Evolutionary conservation across 2,329 filamentous ascomycete genomes (phyloP).

Genomic region (Cytospora chrysosperma): DNA sequence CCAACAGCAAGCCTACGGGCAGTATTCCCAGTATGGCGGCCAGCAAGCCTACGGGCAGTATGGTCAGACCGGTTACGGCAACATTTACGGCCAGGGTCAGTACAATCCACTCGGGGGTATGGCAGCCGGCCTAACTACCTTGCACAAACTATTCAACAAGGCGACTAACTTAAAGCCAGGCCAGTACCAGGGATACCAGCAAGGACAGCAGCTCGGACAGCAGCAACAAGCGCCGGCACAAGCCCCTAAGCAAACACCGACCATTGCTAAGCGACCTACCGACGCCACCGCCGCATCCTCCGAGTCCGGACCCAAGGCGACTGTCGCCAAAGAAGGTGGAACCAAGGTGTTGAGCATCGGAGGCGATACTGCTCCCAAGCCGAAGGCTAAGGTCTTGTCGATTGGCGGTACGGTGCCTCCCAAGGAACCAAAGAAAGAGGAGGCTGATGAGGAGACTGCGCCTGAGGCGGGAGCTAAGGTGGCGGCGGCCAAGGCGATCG

Average conservation of each 20-base stretch:
- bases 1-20: slow-evolving; percentile 38
- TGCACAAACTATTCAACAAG: not conserved
- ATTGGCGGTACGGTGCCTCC: slow-evolving; percentile 39
- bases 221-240: slow-evolving; percentile 42
- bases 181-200: slow-evolving; percentile 51
- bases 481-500: slow-evolving; percentile 84
- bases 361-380: slow-evolving; percentile 47
- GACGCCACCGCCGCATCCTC: slow-evolving; percentile 47
- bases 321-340: slow-evolving; percentile 54
- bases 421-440: slow-evolving; percentile 44
- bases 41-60: slow-evolving; percentile 49
- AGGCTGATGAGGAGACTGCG: slow-evolving; percentile 46
- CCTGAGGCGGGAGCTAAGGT: slow-evolving; percentile 78
- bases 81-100: slow-evolving; percentile 40
- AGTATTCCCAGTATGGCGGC: slow-evolving; percentile 58
- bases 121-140: slow-evolving; percentile 34
- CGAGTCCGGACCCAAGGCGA: slow-evolving; percentile 48
- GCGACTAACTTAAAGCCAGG: slow-evolving; percentile 33
- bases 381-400: slow-evolving; percentile 63
- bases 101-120: slow-evolving; percentile 48
- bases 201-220: slow-evolving; percentile 44
- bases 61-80: slow-evolving; percentile 33
- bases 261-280: slow-evolving; percentile 63
- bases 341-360: slow-evolving; percentile 65
- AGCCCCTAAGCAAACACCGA: slow-evolving; percentile 48